These are phyloP conservation scores for Debaryomyces sp. DNA, from an alignment of 1,139 yeast species.

Conservation along the genomic window DNA sequence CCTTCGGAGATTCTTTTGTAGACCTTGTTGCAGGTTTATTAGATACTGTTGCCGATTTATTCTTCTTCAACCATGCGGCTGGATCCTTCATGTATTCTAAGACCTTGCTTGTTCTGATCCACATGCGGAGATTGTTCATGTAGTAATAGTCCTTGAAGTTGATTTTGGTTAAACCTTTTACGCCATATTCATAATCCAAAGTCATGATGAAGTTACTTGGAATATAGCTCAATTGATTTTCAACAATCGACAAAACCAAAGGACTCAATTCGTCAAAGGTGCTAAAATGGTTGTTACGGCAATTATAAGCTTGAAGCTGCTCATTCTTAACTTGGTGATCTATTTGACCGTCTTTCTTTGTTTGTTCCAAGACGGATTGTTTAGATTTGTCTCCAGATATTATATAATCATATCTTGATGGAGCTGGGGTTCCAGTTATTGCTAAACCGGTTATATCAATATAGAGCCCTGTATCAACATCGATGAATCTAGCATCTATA, in stretches of 20 bases:
- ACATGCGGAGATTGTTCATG: constrained; percentile 35
- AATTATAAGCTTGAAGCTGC: constrained; percentile 40
- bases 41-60: constrained; percentile 10
- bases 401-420: constrained; percentile 30
- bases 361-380: constrained; percentile 9
- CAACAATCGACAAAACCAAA: constrained; percentile 31
- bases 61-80: constrained; percentile 21
- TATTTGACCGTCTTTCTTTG: constrained; percentile 12
- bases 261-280: constrained; percentile 34
- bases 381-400: constrained; percentile 15
- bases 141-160: constrained; percentile 30
- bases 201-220: constrained; percentile 32
- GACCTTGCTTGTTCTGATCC: constrained; percentile 31
- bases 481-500: constrained; percentile 44
- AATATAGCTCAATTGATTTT: constrained; percentile 37
- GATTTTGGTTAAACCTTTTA: constrained; percentile 26
- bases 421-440: constrained; percentile 30
- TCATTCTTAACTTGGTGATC: constrained; percentile 24
- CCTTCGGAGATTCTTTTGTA: neutral
- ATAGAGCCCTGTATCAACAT: constrained; percentile 40
- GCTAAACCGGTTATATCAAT: constrained; percentile 43
- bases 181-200: constrained; percentile 34
- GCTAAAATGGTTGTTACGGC: constrained; percentile 48
- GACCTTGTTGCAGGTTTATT: constrained; percentile 1
- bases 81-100: constrained; percentile 31